A percentile compares a stretch with the other conserved stretches of the same genome.
Evolutionary conservation across 1,284 basidiomycete genomes (phyloP).

Genomic region (Cutaneotrichosporon cutaneum): DNA sequence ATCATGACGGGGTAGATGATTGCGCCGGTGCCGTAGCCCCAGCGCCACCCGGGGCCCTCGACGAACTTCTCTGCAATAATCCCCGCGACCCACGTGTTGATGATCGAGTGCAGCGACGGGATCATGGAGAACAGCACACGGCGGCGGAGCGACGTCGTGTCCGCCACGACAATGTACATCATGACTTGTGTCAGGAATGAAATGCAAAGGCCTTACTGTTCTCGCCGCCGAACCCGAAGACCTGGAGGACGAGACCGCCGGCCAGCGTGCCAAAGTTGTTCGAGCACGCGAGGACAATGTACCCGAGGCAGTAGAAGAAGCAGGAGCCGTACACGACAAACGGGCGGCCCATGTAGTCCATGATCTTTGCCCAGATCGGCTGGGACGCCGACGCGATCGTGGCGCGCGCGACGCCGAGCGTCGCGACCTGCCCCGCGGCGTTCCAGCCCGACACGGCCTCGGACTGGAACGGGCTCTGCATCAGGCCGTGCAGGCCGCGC

Average conservation of each 20-base stretch:
- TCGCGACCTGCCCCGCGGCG: slow-evolving; percentile 8
- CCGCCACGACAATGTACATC: slow-evolving; percentile 54
- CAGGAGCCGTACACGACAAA: slow-evolving; percentile 20
- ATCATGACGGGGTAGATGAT: slow-evolving; percentile 19
- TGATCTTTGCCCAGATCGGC: slow-evolving; percentile 74
- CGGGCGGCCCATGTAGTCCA: slow-evolving; percentile 62
- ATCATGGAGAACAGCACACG: slow-evolving; percentile 61
- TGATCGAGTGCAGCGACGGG: slow-evolving; percentile 58
- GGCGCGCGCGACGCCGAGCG: slow-evolving; percentile 28
- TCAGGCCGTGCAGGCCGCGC: slow-evolving; percentile 8
- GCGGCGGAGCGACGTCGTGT: slow-evolving; percentile 72
- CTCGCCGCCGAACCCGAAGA: slow-evolving; percentile 31
- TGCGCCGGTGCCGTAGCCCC: slow-evolving; percentile 57
- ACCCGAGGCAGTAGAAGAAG: slow-evolving; percentile 36
- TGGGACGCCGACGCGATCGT: slow-evolving; percentile 65
- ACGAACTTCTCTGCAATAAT: slow-evolving; percentile 49
- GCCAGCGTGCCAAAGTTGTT: slow-evolving; percentile 36
- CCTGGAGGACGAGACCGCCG: slow-evolving; percentile 40
- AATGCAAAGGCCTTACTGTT: slow-evolving; percentile 22
- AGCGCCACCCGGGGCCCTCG: slow-evolving; percentile 53
- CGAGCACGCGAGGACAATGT: slow-evolving; percentile 37
- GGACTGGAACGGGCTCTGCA: slow-evolving; percentile 13
- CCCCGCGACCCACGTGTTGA: slow-evolving; percentile 33
- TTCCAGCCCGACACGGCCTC: slow-evolving; percentile 14
- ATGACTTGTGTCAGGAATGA: slow-evolving; percentile 13